phyloP scores from a whole-genome alignment of 768 basidiomycete species.

The Lyophyllum atratum region DNA sequence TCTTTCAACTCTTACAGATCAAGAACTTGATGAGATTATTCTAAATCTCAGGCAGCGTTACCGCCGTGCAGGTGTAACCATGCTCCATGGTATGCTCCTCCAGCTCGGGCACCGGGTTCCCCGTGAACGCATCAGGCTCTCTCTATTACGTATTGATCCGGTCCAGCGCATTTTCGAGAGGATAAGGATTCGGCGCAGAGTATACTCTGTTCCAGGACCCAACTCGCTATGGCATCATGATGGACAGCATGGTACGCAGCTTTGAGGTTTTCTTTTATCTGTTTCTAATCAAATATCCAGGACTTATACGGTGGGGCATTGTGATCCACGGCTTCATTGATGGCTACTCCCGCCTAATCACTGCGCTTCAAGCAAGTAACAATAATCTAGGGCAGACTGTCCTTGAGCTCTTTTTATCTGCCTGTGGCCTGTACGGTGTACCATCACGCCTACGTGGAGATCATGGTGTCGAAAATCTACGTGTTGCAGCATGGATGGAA shows the following conservation, averaged over 20 bases:
- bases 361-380: slow-evolving; percentile 31
- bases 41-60: background rate
- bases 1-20: background rate
- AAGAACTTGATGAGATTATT: background rate
- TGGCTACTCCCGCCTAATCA: slow-evolving; percentile 23
- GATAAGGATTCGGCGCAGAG: slow-evolving; percentile 18
- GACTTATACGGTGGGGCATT: slow-evolving; percentile 32
- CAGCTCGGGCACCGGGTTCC: slow-evolving; percentile 13
- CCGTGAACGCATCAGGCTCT: slow-evolving; percentile 9
- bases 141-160: slow-evolving; percentile 18
- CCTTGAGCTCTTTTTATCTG: slow-evolving; percentile 28
- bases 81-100: slow-evolving; percentile 23
- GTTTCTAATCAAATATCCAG: slow-evolving; percentile 13
- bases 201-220: slow-evolving; percentile 28
- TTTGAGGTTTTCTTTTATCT: background rate
- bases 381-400: slow-evolving; percentile 43
- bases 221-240: slow-evolving; percentile 39
- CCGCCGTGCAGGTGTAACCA: slow-evolving; percentile 19
- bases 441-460: slow-evolving; percentile 36
- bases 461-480: slow-evolving; percentile 39
- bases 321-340: slow-evolving; percentile 36
- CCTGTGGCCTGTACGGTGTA: slow-evolving; percentile 22
- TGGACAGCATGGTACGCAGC: slow-evolving; percentile 34
- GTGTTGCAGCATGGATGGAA: slow-evolving; percentile 34
- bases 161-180: slow-evolving; percentile 16